Base-by-base conservation (phyloP, 305 asterid genomes). In the Solanum aculeatissimum region DNA sequence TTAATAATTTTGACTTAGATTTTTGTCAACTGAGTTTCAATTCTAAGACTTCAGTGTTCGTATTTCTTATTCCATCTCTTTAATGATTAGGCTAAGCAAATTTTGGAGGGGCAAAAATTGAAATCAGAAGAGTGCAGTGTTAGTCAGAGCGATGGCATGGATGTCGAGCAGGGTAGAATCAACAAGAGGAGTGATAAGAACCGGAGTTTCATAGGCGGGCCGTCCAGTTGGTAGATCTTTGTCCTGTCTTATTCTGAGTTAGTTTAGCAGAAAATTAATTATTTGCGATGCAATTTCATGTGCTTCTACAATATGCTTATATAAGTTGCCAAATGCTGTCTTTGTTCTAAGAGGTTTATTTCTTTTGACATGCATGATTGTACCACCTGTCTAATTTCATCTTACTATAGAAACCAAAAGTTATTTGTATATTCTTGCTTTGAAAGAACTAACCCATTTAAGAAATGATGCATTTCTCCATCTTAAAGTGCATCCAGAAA, bases 151-250 rank as follows among this genome's bases (percentile, higher is more conserved):
- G 90, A 89, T 74, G 89, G 75, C 87, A 89, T 91, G 94, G 98
- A 95, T 75, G 85, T 87, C 83, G 94, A 91, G 87, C 89, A 89
- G 83, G 90, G 90, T 85, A 90, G 87, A 83, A 88, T 85, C 86
- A 85, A 81, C 74, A 83, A 81, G 89, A 88, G 83, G 83, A 86
- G 84, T 81, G 79, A 82, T 82, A 92, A 89, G 80, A 69, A 89
- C 75, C 87, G 85, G 87, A 79, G 87, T 78, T 89, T 87, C 85
- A 87, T 88, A 77, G 94, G 98, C 55, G 95, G 94, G 35, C 96
- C 97, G 35, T 92, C 94, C 71, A 93, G 92, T 47, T 97, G 98
- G 99, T 96, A 92, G 72, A 84, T 47, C 71, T 62, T 57, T 12
- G 42, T 83, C 45, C 51, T 72, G 84, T 57, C 68, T 15, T 54